Base-by-base conservation (phyloP, 1,284 basidiomycete species). In the Malassezia japonica region DNA sequence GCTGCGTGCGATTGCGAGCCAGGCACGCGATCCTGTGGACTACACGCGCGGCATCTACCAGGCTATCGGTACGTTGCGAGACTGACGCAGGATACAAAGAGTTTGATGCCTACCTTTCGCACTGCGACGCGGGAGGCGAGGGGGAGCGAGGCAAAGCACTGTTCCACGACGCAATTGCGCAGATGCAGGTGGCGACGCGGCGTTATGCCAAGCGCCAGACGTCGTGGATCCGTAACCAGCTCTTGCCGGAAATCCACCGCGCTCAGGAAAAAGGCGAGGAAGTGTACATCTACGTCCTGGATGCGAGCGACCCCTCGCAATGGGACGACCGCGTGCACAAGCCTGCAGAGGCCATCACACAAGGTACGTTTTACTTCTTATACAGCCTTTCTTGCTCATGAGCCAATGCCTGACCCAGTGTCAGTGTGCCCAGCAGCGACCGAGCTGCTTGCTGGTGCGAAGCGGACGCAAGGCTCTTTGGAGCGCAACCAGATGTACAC, bases 171-270 rank as follows among this genome's bases (percentile, higher is more conserved):
- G 86, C 86, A 0, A 76, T 87, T 1, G 82, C 84, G 33, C 78
- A 79, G 18, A 95, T 89, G 81, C 94, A 96, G 73, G 73, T 80
- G 0, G 83, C 84, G 0, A 99, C 92, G 1, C 77, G 86, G 16
- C 85, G 89, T 73, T 99, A 98, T 67, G 88, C 94, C 0, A 88
- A 86, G 70, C 79, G 83, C 16, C 94, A 99, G 72, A 78, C 90
- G 32, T 83, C 84, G 42, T 99, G 94, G 94, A 83, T 98, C 45
- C 79, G 82, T 33, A 90, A 89, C 69, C 91, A 94, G 74, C 75
- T 98, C 5, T 71, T 95, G 8, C 90, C 90, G 1, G 83, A 82
- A 1, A 77, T 86, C 1, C 48, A 55, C 1, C 41, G 41, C 6
- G 60, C 57, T 0, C 62, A 62, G 27, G 41, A 47, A 4, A 13